These are phyloP conservation scores for Phycomyces nitens DNA, from an alignment of 192 early-diverging fungal genomes.

Conservation along the genomic window DNA sequence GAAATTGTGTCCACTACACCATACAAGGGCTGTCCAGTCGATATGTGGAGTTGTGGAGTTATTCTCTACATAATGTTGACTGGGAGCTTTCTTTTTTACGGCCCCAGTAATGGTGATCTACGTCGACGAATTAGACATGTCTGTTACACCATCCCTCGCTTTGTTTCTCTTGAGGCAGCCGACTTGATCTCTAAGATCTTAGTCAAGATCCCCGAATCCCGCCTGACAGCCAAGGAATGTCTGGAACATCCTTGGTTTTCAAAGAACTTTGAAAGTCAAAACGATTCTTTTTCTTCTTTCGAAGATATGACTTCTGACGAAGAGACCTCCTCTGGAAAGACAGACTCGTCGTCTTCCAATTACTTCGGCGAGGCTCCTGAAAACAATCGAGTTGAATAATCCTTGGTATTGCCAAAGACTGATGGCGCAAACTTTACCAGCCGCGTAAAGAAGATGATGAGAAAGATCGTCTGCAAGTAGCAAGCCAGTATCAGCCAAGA, in stretches of 20 bases:
- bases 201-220: conserved; percentile 42
- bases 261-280: not conserved
- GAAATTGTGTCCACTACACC: conserved; percentile 59
- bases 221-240: conserved; percentile 49
- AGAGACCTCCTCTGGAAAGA: too few relatives aligned
- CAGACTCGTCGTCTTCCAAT: too few relatives aligned
- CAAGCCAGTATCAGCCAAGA: too few relatives aligned
- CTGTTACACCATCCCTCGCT: conserved; percentile 43
- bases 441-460: too few relatives aligned
- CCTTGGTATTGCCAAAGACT: too few relatives aligned
- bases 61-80: conserved; percentile 68
- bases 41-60: conserved; percentile 70
- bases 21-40: conserved; percentile 57
- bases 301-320: too few relatives aligned
- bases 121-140: conserved; percentile 56
- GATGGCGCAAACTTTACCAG: too few relatives aligned
- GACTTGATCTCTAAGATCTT: conserved; percentile 43
- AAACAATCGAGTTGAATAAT: too few relatives aligned
- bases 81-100: conserved; percentile 66
- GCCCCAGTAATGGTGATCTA: conserved; percentile 56
- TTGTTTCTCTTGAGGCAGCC: conserved; percentile 31
- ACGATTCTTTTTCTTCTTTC: too few relatives aligned
- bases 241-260: conserved; percentile 50
- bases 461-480: too few relatives aligned
- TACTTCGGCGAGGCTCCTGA: too few relatives aligned